Evolutionary conservation across 2,329 filamentous ascomycete species (phyloP).

Genomic region (Aphanoascus verrucosus): DNA sequence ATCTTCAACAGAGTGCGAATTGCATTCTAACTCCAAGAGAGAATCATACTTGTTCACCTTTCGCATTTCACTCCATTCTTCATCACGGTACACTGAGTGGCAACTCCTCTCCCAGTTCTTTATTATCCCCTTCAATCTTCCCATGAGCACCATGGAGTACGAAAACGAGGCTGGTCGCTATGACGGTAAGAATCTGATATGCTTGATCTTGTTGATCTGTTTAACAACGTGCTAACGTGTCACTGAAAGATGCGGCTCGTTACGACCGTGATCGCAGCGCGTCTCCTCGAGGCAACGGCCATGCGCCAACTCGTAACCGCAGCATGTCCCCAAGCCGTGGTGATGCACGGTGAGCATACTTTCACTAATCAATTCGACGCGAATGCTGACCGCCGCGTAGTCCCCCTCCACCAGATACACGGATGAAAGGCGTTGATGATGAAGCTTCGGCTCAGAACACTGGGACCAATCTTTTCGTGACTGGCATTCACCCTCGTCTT

Average conservation of each 20-base stretch:
- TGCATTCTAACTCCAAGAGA: too few species aligned
- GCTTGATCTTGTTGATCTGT: constrained; percentile 13
- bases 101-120: neutral
- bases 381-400: constrained; percentile 2
- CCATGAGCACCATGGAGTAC: constrained; percentile 47
- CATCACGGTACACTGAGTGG: neutral
- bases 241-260: constrained; percentile 44
- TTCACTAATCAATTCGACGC: neutral
- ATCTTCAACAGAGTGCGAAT: too few species aligned
- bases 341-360: constrained; percentile 39
- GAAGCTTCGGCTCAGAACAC: constrained; percentile 77
- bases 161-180: constrained; percentile 56
- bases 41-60: neutral
- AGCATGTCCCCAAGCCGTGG: constrained; percentile 53
- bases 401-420: constrained; percentile 21
- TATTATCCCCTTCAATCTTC: constrained; percentile 11
- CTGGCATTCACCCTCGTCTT: constrained; percentile 88
- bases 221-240: constrained; percentile 14
- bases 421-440: constrained; percentile 42
- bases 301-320: constrained; percentile 45
- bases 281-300: constrained; percentile 50
- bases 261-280: constrained; percentile 58
- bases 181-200: constrained; percentile 44
- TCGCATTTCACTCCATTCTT: neutral
- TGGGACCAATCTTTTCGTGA: constrained; percentile 97